These are phyloP conservation scores for Adansonia digitata DNA, from an alignment of 345 rosid genomes.

Conservation along the genomic window DNA sequence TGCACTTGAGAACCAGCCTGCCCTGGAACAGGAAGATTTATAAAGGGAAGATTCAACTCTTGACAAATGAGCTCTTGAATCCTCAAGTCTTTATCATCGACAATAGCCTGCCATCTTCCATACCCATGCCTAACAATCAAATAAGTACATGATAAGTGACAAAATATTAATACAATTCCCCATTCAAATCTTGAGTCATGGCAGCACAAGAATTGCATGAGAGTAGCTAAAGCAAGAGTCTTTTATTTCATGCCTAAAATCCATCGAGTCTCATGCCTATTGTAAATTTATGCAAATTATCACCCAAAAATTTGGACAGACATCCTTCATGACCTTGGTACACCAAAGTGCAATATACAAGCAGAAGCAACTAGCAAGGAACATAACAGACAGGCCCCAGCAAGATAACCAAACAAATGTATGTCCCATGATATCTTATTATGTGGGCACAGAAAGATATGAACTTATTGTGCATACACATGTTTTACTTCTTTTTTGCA, in stretches of 20 bases:
- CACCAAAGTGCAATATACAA: neutral
- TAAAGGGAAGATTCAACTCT: slow-evolving; percentile 75
- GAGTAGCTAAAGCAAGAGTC: neutral
- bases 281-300: neutral
- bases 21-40: slow-evolving; percentile 64
- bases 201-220: neutral
- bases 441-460: neutral
- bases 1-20: slow-evolving; percentile 60
- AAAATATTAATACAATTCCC: neutral
- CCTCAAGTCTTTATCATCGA: slow-evolving; percentile 87
- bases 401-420: neutral
- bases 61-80: slow-evolving; percentile 84
- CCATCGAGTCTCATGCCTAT: neutral
- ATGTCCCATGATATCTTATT: neutral
- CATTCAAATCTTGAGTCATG: neutral
- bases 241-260: neutral
- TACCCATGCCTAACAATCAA: slow-evolving; percentile 77
- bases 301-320: neutral
- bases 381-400: neutral
- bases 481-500: neutral
- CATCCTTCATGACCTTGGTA: neutral
- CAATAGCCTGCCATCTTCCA: slow-evolving; percentile 99
- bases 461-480: neutral
- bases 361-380: neutral
- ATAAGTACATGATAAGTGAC: neutral